These are phyloP conservation scores for Cyphellophora europaea DNA, from an alignment of 2,329 filamentous ascomycete species.

Conservation along the genomic window DNA sequence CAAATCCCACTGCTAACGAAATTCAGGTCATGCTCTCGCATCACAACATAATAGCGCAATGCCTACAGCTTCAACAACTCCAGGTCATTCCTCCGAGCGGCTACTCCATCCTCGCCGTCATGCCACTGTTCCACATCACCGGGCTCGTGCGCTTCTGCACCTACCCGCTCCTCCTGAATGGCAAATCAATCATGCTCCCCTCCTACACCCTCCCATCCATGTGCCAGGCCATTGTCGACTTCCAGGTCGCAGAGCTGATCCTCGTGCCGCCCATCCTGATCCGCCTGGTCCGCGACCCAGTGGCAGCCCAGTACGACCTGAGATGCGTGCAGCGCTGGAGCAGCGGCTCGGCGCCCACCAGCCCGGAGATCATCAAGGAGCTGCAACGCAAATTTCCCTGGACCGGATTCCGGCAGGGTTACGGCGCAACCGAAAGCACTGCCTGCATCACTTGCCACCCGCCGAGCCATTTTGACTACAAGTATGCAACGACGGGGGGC, in stretches of 20 bases:
- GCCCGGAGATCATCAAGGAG: slow-evolving; percentile 46
- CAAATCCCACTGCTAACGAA: no score
- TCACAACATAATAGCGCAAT: slow-evolving; percentile 50
- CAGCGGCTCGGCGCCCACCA: slow-evolving; percentile 51
- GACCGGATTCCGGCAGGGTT: slow-evolving; percentile 55
- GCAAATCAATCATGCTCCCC: slow-evolving; percentile 55
- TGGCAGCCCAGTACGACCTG: slow-evolving; percentile 42
- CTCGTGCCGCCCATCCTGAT: slow-evolving; percentile 55
- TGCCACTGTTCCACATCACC: slow-evolving; percentile 56
- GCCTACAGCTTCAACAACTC: slow-evolving; percentile 49
- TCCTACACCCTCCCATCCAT: slow-evolving; percentile 51
- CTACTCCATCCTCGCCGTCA: slow-evolving; percentile 41
- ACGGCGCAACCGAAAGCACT: slow-evolving; percentile 61
- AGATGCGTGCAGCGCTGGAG: slow-evolving; percentile 46
- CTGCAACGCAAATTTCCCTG: slow-evolving; percentile 49
- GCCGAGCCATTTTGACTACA: slow-evolving; percentile 45
- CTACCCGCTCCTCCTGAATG: slow-evolving; percentile 53
- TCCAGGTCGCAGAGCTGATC: slow-evolving; percentile 47
- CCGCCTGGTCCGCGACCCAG: slow-evolving; percentile 46
- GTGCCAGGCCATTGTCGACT: slow-evolving; percentile 43
- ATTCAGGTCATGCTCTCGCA: slow-evolving; percentile 33
- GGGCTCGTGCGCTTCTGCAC: slow-evolving; percentile 55
- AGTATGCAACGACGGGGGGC: slow-evolving; percentile 39
- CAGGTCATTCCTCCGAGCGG: slow-evolving; percentile 34
- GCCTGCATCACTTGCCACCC: slow-evolving; percentile 55